Evolutionary conservation across 2,329 filamentous ascomycete genomes (phyloP), one percentile per base, ranked within the genome.

Genomic region (Cadophora gregata): DNA sequence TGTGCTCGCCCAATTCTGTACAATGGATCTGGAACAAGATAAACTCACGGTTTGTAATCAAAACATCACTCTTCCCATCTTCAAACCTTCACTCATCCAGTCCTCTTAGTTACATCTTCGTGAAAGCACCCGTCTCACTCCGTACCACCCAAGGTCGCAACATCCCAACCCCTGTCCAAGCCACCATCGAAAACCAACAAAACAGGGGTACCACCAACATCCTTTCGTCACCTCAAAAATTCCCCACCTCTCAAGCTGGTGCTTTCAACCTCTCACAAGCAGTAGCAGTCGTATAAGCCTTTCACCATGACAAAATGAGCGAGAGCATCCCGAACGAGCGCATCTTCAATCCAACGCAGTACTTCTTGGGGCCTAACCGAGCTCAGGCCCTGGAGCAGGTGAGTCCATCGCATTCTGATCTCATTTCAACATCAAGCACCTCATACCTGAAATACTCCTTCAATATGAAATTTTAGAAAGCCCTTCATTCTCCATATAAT

Each of bases 311-410:
- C 60, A 63, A 63, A 38, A 63, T 63, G 60, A 63, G 31, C 31
- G 16, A 25, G 24, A 45, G 53, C 9, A 38, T 14, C 6, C 19
- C 21, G 29, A 61, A 65, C 29, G 33, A 42, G 14, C 64, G 59
- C 59, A 56, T 65, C 38, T 65, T 65, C 58, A 45, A 65, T 29
- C 64, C 64, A 38, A 36, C 36, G 19, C 58, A 25, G 31, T 65
- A 65, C 64, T 62, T 65, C 21, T 38, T 62, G 36, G 64, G 64
- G 1, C 50, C 64, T 7, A 42, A 58, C 19, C 59, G 64, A 14
- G 25, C 48, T 1, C 31, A 59, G 14, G 56, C 36, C 8, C 59
- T 65, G 5, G 64, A 65, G 27, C 63, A 65, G 29, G 53, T 56
- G 5, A n/a, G 51, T 19, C 9, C 12, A 1, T 38, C 19, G 9